Evolutionary conservation across 2,329 filamentous ascomycete species (phyloP), one percentile per base, ranked within the genome.

Genomic region (Aspergillus ustus): DNA sequence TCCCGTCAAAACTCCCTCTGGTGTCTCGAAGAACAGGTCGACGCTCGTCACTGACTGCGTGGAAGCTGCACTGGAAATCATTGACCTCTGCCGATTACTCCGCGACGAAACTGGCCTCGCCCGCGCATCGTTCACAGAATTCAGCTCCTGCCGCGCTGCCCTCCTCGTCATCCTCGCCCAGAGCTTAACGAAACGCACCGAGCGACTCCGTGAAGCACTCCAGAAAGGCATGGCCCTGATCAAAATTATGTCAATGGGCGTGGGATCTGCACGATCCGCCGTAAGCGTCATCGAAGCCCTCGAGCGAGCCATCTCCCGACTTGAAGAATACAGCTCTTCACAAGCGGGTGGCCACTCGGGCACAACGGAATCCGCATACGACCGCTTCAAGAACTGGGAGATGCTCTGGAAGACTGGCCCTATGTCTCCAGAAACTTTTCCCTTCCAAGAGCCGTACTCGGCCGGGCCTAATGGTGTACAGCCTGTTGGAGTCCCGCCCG

Each of bases 81-180:
- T 85, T 19, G 80, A 83, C 48, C 77, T 84, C 4, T 84, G 83
- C 63, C 80, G 80, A 45, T 73, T 81, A 4, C 77, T 85, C 4
- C 79, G 81, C 44, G 80, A 80, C 49, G 81, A 80, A n/a, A 80
- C 81, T 15, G 84, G 83, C 17, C 81, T 85, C 56, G 83, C 84
- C 6, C 79, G 83, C 31, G 82, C 83, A 2, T 84, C 83, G 0
- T 85, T 85, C 66, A 84, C 83, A 3, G 84, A 86, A 64, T 85
- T 85, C 67, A 84, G 82, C 67, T 82, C 83, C 3, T 85, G 83
- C 54, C 82, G 84, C 46, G 83, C 83, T 9, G 83, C 84, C 8
- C 73, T 85, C 6, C 75, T 85, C 2, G 83, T 85, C 29, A 77
- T 79, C 17, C 64, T 79, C 7, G 77, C 77, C 0, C 77, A 78